Base-by-base conservation (phyloP, 306 rosid species). In the Cicer chorassanicum region DNA sequence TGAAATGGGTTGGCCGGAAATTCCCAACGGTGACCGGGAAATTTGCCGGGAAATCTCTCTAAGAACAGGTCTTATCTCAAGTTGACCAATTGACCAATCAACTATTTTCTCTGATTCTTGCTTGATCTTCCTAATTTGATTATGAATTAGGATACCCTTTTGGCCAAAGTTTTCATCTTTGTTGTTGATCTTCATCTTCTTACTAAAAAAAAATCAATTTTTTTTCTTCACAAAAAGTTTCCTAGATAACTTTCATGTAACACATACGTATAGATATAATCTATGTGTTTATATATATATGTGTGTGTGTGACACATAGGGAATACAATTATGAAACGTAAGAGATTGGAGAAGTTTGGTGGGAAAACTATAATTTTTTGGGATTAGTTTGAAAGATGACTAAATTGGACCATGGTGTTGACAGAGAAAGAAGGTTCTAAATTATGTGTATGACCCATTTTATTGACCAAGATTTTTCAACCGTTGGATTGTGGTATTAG, bases 1-100 rank as follows among this genome's bases (percentile, higher is more conserved):
- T 0, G 87, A 87, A 62, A 87, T 82, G 7, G 90, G 82, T 46
- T 70, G 59, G 75, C 84, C 61, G 16, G 97, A 89, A 8, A 73
- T 78, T 11, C 98, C 98, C 69, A 93, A 76, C 74, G 96, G 98
- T 6, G 98, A 93, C 19, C 93, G 87, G 9, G 97, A 88, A 64
- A 86, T 70, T 73, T 73, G 96, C 56, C 91, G 84, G 36, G 75
- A 57, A 1, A 89, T 73, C 19, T 87, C 93, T 50, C 87, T 71
- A 19, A 88, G 80, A 49, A 70, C 86, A 4, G 82, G 86, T 79
- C 84, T 86, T 16, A 86, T 70, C 87, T 92, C 91, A 1, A 89
- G 85, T 66, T 89, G 81, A 1, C 77, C 89, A 6, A 89, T 82
- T 40, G 82, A 56, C 95, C 82, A 78, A 36, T 92, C 97, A 7